Conservation (phyloP, 352 stramenopile genomes). For the Phytophthora nicotianae region DNA sequence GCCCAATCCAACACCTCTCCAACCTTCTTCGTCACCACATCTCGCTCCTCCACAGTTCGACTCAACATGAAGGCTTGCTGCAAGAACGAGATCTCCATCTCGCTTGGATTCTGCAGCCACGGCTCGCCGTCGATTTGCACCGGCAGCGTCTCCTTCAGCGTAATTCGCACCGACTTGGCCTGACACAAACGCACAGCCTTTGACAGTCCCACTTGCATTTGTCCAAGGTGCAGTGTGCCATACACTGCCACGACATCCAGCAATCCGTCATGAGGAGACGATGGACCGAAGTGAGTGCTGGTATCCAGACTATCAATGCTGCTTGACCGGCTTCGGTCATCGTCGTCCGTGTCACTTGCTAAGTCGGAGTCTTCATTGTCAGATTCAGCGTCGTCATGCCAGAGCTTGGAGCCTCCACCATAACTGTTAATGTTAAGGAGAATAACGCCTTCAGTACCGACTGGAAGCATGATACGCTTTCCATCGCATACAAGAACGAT, state of each 20-base stretch:
- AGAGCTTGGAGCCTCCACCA: constrained; percentile 86
- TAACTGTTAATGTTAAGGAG: constrained; percentile 91
- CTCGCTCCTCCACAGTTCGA: constrained; percentile 72
- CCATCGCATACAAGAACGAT: constrained; percentile 85
- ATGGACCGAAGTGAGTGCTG: constrained; percentile 47
- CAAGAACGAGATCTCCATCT: constrained; percentile 83
- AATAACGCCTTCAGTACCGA: constrained; percentile 86
- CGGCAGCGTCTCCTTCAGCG: constrained; percentile 65
- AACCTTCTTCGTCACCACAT: constrained; percentile 81
- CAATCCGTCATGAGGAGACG: constrained; percentile 89
- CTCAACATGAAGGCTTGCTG: constrained; percentile 89
- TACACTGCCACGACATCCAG: constrained; percentile 94
- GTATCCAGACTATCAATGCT: constrained; percentile 30
- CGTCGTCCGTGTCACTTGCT: constrained; percentile 47
- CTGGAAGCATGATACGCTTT: constrained; percentile 66
- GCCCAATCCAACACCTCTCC: constrained; percentile 87
- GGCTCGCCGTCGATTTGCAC: constrained; percentile 96
- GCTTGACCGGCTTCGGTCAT: constrained; percentile 38
- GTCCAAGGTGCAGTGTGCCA: constrained; percentile 92
- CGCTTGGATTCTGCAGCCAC: constrained; percentile 88
- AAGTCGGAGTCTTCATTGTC: constrained; percentile 60
- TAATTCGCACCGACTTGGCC: constrained; percentile 63
- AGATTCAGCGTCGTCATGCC: constrained; percentile 80
- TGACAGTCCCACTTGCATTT: constrained; percentile 92
- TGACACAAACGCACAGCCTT: constrained; percentile 83